Percentiles rank a stretch among this genome's conserved stretches.
Evolutionary conservation across 768 basidiomycete genomes (phyloP).

Genomic region (Lactifluus rugatus): DNA sequence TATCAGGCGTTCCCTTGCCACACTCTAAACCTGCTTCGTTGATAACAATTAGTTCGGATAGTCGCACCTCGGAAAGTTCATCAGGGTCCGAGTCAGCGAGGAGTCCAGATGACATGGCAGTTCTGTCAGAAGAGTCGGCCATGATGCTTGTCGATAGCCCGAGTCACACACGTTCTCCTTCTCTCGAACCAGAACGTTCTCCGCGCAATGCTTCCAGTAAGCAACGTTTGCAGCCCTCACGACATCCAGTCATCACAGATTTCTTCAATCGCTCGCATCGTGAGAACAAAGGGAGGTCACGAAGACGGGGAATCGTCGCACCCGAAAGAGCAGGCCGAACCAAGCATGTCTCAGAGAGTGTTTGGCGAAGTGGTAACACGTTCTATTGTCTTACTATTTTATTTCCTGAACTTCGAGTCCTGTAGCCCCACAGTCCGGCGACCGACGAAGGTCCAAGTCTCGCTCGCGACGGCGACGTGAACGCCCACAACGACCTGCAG

Average conservation of each 20-base stretch:
- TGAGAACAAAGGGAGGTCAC: not conserved
- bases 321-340: not conserved
- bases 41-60: not conserved
- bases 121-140: not conserved
- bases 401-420: not conserved
- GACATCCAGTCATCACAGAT: constrained; percentile 7
- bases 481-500: constrained; percentile 24
- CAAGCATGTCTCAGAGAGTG: not conserved
- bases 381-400: not conserved
- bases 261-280: not conserved
- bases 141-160: constrained; percentile 5
- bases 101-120: not conserved
- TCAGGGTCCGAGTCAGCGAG: not conserved
- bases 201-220: not conserved
- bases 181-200: not conserved
- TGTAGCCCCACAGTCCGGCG: not conserved
- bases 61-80: not conserved
- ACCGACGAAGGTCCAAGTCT: not conserved
- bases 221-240: not conserved
- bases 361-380: not conserved
- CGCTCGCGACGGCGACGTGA: constrained; percentile 3
- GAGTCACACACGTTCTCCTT: not conserved
- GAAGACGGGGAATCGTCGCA: not conserved
- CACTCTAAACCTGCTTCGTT: not conserved
- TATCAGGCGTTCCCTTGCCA: not conserved